Base-by-base conservation (phyloP, 371 early-diverging fungal genomes). In the Mucor irregularis region DNA sequence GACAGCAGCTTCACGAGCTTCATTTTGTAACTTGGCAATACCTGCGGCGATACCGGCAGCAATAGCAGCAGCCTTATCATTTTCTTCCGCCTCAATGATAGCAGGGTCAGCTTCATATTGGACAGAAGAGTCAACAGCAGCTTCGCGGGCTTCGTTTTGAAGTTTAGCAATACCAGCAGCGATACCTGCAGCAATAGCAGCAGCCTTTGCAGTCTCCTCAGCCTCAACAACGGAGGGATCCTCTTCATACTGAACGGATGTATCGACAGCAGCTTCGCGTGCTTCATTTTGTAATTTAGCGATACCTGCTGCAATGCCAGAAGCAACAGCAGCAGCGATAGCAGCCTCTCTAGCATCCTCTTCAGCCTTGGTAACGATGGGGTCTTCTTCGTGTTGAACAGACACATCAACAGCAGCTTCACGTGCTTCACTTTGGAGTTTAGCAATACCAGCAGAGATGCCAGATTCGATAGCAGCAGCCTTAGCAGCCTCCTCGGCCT, bases 401-500 rank as follows among this genome's bases (percentile, higher is more conserved):
- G 39, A 28, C 0, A 19, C 31, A 42, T 29, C 53, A 30, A 38
- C 40, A 7, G 29, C 53, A 31, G 53, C 53, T 28, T 16, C 19
- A 51, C n/a, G n/a, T n/a, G n/a, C n/a, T n/a, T n/a, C n/a, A n/a
- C n/a, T n/a, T 40, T 43, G 44, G 33, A 53, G 16, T 24, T 30
- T 31, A 30, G 5, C 2, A 30, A 29, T 30, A 29, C 10, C 16
- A 29, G 7, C 6, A 22, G 30, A 31, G 53, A 53, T 7, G 31
- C 56, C 7, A 31, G 13, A 16, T 44, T 38, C 17, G 56, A n/a
- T 56, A 9, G 44, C 55, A 19, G 55, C 50, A 49, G 42, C 33
- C 22, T 51, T 45, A 35, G 53, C 56, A 9, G 56, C 56, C 28
- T 49, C n/a, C 37, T 56, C 56, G 17, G 51, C 58, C n/a, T 24